Evolutionary conservation across 495 filamentous ascomycete genomes (phyloP).

Genomic region (Letharia columbiana): DNA sequence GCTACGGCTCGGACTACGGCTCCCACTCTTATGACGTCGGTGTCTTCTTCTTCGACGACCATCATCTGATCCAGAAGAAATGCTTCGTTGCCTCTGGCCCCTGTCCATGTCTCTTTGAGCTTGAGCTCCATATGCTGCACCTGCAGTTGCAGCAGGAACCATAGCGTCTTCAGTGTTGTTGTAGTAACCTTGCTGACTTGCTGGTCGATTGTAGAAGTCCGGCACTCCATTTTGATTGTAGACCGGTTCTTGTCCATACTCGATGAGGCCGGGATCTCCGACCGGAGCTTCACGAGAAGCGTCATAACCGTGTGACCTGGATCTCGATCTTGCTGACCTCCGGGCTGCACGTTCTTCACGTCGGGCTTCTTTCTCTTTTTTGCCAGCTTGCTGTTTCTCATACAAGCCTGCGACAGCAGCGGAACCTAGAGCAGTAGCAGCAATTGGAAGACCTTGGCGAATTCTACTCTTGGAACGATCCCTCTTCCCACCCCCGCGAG

Average conservation of each 20-base stretch:
- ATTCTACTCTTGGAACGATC: conserved; percentile 53
- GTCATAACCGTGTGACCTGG: conserved; percentile 49
- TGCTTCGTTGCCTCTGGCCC: conserved; percentile 29
- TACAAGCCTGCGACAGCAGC: conserved; percentile 75
- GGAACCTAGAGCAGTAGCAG: conserved; percentile 66
- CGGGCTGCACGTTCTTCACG: conserved; percentile 20
- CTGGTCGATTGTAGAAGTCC: conserved; percentile 44
- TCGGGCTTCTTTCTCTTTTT: conserved; percentile 51
- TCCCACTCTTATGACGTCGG: conserved; percentile 42
- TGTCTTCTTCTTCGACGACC: conserved; percentile 34
- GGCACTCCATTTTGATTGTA: conserved; percentile 40
- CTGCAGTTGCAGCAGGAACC: conserved; percentile 32
- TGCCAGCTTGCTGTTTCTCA: conserved; percentile 63
- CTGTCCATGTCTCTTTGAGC: conserved; percentile 27
- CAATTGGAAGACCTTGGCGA: conserved; percentile 54
- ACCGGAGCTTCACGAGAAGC: conserved; percentile 48
- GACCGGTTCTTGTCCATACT: conserved; percentile 65
- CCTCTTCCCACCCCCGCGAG: conserved; percentile 43
- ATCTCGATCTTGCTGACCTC: conserved; percentile 41
- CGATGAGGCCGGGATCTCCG: conserved; percentile 61
- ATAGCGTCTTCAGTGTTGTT: conserved; percentile 29
- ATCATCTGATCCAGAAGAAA: conserved; percentile 40
- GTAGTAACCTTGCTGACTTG: conserved; percentile 37
- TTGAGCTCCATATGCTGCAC: conserved; percentile 27
- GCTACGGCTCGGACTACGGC: conserved; percentile 51